A percentile compares a stretch with the other conserved stretches of the same genome.
Conservation (phyloP, 495 filamentous ascomycete genomes). For the Aspergillus mulundensis region DNA sequence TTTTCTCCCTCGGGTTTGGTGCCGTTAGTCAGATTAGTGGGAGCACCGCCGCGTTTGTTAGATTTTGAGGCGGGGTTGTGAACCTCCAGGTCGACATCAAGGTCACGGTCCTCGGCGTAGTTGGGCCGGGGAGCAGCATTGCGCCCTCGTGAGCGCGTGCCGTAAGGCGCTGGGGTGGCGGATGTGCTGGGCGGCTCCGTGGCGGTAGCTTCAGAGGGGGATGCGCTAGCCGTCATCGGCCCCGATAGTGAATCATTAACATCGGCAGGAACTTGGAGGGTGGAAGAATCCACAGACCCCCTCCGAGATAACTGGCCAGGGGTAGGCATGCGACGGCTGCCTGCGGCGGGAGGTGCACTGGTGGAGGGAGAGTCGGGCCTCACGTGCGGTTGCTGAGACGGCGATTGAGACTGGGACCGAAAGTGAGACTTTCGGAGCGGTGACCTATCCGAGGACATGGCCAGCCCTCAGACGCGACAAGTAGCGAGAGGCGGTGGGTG, state of each 20-base stretch:
- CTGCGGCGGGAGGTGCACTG: constrained; percentile 11
- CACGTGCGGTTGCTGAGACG: constrained; percentile 20
- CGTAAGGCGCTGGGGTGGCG: constrained; percentile 68
- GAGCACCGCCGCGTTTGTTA: constrained; percentile 36
- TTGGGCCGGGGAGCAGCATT: constrained; percentile 81
- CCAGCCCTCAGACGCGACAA: constrained; percentile 20
- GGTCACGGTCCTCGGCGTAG: constrained; percentile 94
- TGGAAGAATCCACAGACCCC: constrained; percentile 24
- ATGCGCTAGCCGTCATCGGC: constrained; percentile 51
- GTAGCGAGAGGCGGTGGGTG: constrained; percentile 8
- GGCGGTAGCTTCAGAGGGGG: constrained; percentile 38
- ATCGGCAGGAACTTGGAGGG: constrained; percentile 18
- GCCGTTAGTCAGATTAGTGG: constrained; percentile 29
- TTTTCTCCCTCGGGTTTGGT: constrained; percentile 42
- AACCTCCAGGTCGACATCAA: constrained; percentile 75
- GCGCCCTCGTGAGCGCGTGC: constrained; percentile 91
- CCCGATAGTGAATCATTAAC: constrained; percentile 38
- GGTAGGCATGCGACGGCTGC: constrained; percentile 24
- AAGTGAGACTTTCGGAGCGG: constrained; percentile 17
- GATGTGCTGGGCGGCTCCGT: constrained; percentile 38
- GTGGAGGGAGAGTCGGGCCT: constrained; percentile 22
- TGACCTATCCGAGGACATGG: constrained; percentile 28
- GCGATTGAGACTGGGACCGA: background rate
- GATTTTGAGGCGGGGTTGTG: constrained; percentile 43
- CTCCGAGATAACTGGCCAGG: constrained; percentile 22